Evolutionary conservation across 1,139 yeast genomes (phyloP).

Genomic region (Candida sanyaensis): DNA sequence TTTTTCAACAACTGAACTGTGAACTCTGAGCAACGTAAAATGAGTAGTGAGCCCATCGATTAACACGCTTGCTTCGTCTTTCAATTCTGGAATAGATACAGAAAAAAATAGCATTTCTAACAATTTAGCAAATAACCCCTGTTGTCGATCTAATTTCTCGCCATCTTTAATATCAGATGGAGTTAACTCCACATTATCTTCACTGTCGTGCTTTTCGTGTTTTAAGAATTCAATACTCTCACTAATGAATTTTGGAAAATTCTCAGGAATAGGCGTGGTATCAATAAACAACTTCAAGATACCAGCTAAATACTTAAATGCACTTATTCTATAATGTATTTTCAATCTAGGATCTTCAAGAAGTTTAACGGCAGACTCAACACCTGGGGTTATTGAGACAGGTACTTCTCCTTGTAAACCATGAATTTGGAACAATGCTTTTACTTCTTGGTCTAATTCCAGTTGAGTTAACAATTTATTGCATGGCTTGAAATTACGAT

Average conservation of each 20-base stretch:
- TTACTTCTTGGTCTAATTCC: conserved; percentile 65
- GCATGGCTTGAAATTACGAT: conserved; percentile 79
- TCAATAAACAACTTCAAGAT: conserved; percentile 72
- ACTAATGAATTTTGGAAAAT: conserved; percentile 46
- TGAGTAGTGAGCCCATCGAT: conserved; percentile 75
- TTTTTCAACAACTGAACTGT: conserved; percentile 71
- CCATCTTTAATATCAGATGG: conserved; percentile 49
- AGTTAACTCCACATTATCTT: conserved; percentile 33
- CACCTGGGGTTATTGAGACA: conserved; percentile 80
- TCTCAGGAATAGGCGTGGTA: conserved; percentile 60
- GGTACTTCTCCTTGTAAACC: conserved; percentile 66
- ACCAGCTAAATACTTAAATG: conserved; percentile 70
- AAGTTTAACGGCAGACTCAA: conserved; percentile 68
- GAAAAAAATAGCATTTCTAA: conserved; percentile 75
- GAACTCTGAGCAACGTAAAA: conserved; percentile 73
- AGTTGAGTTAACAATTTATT: conserved; percentile 58
- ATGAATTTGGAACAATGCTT: conserved; percentile 67
- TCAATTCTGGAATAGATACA: conserved; percentile 73
- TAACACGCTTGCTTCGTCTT: conserved; percentile 63
- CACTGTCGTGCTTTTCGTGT: conserved; percentile 39
- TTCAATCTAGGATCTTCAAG: conserved; percentile 70
- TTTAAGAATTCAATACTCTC: conserved; percentile 51
- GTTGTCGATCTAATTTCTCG: conserved; percentile 58
- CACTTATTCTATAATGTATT: conserved; percentile 70
- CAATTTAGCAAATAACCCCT: conserved; percentile 57